Conservation (phyloP, 768 basidiomycete species). For the Naganishia onofrii region DNA sequence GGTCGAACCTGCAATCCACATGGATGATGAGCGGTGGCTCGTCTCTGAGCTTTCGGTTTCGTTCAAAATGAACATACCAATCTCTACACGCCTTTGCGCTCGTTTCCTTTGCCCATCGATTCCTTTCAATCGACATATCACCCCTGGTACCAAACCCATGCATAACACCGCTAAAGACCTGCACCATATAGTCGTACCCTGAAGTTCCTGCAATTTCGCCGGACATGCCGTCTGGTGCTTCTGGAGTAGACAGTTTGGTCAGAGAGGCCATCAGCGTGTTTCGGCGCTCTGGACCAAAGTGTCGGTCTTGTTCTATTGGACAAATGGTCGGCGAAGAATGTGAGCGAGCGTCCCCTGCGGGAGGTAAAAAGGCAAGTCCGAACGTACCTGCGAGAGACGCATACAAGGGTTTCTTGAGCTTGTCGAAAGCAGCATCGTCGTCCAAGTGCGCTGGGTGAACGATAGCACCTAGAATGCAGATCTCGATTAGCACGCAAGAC, state of each 20-base stretch:
- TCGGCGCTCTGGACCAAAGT: slow-evolving; percentile 31
- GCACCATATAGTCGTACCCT: slow-evolving; percentile 32
- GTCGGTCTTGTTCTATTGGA: slow-evolving; percentile 34
- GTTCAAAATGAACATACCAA: neutral
- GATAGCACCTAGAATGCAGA: slow-evolving; percentile 36
- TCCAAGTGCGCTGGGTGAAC: slow-evolving; percentile 40
- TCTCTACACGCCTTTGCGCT: slow-evolving; percentile 24
- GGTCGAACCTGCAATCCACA: neutral
- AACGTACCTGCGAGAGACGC: slow-evolving; percentile 33
- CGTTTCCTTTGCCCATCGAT: slow-evolving; percentile 29
- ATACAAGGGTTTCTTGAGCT: slow-evolving; percentile 39
- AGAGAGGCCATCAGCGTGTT: slow-evolving; percentile 26
- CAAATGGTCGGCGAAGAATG: neutral
- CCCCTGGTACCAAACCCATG: slow-evolving; percentile 34
- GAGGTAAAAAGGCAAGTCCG: neutral
- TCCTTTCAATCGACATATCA: slow-evolving; percentile 27
- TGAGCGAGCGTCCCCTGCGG: neutral
- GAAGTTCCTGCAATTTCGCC: slow-evolving; percentile 28
- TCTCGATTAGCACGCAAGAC: neutral
- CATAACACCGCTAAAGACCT: slow-evolving; percentile 31
- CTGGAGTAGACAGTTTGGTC: slow-evolving; percentile 29
- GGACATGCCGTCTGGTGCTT: slow-evolving; percentile 31
- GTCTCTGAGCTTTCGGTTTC: neutral
- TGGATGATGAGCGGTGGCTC: too few species aligned
- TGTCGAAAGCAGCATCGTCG: slow-evolving; percentile 37